Base-by-base conservation (phyloP, 2,329 filamentous ascomycete genomes). In the Fusarium musae region DNA sequence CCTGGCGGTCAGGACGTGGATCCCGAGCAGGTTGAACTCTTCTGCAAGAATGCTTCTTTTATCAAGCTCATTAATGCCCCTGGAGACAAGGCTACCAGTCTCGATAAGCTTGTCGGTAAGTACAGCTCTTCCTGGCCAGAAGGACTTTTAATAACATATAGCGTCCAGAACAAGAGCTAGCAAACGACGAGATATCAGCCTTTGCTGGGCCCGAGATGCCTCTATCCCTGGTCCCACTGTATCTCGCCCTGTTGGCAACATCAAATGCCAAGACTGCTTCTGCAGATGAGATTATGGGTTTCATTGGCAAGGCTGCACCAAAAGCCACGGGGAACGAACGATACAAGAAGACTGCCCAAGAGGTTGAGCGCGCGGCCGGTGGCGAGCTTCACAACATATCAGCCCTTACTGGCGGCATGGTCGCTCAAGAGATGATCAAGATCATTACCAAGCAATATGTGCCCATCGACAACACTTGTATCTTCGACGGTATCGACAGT, bases 401-500 rank as follows among this genome's bases (percentile, higher is more conserved):
- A 37, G 92, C 95, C 32, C 84, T 97, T 63, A 93, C 92, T 2
- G 97, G 96, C 36, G 97, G 96, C 6, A 93, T 99, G 85, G 93
- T 97, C 53, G 94, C 96, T n/a, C 97, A 99, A 83, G 96, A 99
- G 84, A 90, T 96, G 71, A 97, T 99, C 84, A 99, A 99, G 81
- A 89, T 96, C 65, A 89, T 93, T 77, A 93, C 91, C 17, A 90
- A 90, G 78, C 91, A 93, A 83, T 93, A 93, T 82, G 85, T 93
- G 47, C 91, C 91, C 30, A 88, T 92, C 72, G 90, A 93, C 76
- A 92, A 93, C 80, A 91, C 89, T 21, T 92, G 91, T 78, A 85
- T 93, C 69, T 93, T 91, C 75, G 91, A 93, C 83, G 91, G 91
- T 28, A 90, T 93, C 71, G 84, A 83, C 67, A 91, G 89, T 80